Conservation (phyloP, 345 rosid species). For the Arabis hirsuta region DNA sequence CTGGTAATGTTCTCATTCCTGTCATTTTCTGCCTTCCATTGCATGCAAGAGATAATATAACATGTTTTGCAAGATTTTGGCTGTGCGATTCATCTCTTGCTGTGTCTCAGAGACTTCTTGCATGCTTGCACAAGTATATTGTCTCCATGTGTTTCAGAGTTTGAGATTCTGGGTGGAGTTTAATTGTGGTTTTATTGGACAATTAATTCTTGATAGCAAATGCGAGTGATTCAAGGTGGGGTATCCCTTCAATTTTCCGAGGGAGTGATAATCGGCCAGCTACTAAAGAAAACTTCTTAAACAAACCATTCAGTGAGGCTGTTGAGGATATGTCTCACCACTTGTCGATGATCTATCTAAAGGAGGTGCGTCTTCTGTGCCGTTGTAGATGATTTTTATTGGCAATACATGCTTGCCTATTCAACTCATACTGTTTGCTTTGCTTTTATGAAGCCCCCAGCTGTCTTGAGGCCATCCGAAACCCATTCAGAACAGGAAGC, state of each 20-base stretch:
- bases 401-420: slow-evolving; percentile 6
- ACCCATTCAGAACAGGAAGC: slow-evolving; percentile 84
- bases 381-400: slow-evolving; percentile 17
- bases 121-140: slow-evolving; percentile 14
- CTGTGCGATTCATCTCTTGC: slow-evolving; percentile 14
- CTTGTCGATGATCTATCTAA: slow-evolving; percentile 78
- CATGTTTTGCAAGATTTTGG: slow-evolving; percentile 16
- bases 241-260: slow-evolving; percentile 88
- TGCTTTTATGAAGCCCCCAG: slow-evolving; percentile 72
- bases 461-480: slow-evolving; percentile 82
- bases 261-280: slow-evolving; percentile 61
- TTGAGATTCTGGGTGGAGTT: slow-evolving; percentile 19
- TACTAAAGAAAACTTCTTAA: slow-evolving; percentile 61
- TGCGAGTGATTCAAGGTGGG: slow-evolving; percentile 75
- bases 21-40: not conserved
- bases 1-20: slow-evolving; percentile 57
- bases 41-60: slow-evolving; percentile 10
- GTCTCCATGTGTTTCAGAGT: not conserved
- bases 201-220: slow-evolving; percentile 49
- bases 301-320: slow-evolving; percentile 61
- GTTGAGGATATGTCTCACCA: slow-evolving; percentile 57
- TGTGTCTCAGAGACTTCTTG: slow-evolving; percentile 12
- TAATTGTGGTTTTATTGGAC: slow-evolving; percentile 34
- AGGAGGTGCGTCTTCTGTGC: slow-evolving; percentile 59
- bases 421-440: slow-evolving; percentile 36